Evolutionary conservation across 192 early-diverging fungal genomes (phyloP).

Genomic region (Haplosporangium gracile): DNA sequence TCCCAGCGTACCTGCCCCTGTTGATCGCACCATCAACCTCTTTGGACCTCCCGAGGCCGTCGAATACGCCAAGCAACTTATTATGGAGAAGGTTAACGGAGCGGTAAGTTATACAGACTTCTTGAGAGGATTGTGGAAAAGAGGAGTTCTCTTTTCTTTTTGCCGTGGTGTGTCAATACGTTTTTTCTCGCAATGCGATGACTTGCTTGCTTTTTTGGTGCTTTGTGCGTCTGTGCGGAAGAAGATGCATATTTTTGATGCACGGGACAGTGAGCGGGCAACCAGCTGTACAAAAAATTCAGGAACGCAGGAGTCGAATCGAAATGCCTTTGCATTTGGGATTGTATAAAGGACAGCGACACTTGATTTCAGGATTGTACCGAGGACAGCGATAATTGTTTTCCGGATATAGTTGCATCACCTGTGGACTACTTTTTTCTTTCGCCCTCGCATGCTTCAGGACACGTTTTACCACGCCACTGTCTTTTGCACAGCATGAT

Average conservation of each 20-base stretch:
- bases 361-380: neutral
- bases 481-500: neutral
- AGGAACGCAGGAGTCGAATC: neutral
- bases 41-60: conserved; percentile 61
- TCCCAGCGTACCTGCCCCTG: conserved; percentile 46
- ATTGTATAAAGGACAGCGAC: neutral
- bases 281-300: neutral
- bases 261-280: neutral
- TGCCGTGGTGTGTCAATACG: neutral
- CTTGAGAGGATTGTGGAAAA: neutral
- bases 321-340: neutral
- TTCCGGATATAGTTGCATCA: neutral
- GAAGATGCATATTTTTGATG: neutral
- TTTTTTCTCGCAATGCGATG: neutral
- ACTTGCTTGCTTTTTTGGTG: neutral
- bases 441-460: neutral
- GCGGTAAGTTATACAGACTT: conserved; percentile 45
- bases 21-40: conserved; percentile 62
- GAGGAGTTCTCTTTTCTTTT: neutral
- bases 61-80: conserved; percentile 63
- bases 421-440: neutral
- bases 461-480: neutral
- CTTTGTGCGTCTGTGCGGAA: neutral
- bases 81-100: conserved; percentile 63
- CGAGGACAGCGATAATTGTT: neutral